Evolutionary conservation across 2,329 filamentous ascomycete genomes (phyloP), one percentile per base, ranked within the genome.

Genomic region (Zarea fungicola): DNA sequence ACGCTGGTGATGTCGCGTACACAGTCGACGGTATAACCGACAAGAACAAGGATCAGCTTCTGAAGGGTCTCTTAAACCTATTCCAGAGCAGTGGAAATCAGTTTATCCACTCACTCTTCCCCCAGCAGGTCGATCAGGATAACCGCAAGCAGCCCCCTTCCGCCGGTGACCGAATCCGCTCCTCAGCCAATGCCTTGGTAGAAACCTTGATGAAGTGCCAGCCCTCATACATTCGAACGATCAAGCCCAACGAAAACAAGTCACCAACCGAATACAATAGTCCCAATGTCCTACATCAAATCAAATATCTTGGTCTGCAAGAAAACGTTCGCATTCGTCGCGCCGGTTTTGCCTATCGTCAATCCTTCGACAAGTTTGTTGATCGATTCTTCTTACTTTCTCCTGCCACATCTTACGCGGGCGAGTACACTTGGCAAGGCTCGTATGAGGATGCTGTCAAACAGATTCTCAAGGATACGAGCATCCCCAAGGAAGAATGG

Each of bases 191-290:
- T 63, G 90, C 95, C 37, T 77, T 99, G 18, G 93, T 99, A 1
- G 83, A 91, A 1, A 97, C 93, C 1, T 69, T 99, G 60, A 97
- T 96, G 91, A 95, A 96, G 70, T 92, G 90, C 49, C 89, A 93
- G 58, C 93, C 93, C 1, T 96, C 91, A 3, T 99, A 99, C 63
- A 99, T 99, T 60, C 89, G 93, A 65, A 99, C 93, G 1, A 97
- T 99, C 73, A 99, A 99, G 70, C 93, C 93, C 2, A 99, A 99
- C 72, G 93, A 99, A 69, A 97, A 96, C 74, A 99, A 97, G 68
- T 96, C 91, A 3, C 86, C 90, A 0, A 84, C 83, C 10, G 93
- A 99, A 64, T 99, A 96, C 68, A 96, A 96, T 59, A 78, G 80
- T 18, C 83, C 84, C 25, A 97, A 97, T 59, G 93, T 99, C 18